phyloP scores from a whole-genome alignment of 2,329 filamentous ascomycete species.

The Trichoderma polysporum region DNA sequence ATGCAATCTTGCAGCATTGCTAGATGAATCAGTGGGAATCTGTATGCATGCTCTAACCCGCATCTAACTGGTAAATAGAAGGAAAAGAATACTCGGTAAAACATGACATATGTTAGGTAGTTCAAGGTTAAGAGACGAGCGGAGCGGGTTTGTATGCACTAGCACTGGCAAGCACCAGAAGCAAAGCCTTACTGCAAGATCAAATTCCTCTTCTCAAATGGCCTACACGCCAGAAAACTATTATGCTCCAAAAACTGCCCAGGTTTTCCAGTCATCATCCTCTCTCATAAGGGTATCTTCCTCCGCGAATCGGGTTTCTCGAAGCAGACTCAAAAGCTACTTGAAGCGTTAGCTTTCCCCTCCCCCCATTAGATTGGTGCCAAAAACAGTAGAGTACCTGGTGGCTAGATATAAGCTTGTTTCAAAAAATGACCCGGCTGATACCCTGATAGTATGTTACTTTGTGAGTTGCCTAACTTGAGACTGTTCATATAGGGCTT shows the following conservation, averaged over 20 bases:
- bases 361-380: not conserved
- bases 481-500: not conserved
- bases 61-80: not conserved
- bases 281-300: not conserved
- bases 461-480: not conserved
- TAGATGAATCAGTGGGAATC: not conserved
- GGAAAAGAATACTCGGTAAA: not conserved
- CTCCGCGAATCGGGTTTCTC: too few species aligned
- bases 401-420: not conserved
- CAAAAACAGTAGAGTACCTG: not conserved
- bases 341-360: not conserved
- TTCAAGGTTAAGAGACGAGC: not conserved
- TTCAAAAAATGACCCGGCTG: not conserved
- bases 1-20: not conserved
- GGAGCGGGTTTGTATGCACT: not conserved
- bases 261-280: not conserved
- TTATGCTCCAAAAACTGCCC: slow-evolving; percentile 1
- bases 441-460: not conserved
- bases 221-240: not conserved
- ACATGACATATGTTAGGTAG: not conserved
- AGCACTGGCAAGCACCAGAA: not conserved
- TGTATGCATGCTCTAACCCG: not conserved
- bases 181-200: not conserved
- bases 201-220: not conserved
- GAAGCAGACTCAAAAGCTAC: not conserved